These are phyloP conservation scores for Solanum lignicaule DNA, from an alignment of 257 asterid genomes.

Conservation along the genomic window DNA sequence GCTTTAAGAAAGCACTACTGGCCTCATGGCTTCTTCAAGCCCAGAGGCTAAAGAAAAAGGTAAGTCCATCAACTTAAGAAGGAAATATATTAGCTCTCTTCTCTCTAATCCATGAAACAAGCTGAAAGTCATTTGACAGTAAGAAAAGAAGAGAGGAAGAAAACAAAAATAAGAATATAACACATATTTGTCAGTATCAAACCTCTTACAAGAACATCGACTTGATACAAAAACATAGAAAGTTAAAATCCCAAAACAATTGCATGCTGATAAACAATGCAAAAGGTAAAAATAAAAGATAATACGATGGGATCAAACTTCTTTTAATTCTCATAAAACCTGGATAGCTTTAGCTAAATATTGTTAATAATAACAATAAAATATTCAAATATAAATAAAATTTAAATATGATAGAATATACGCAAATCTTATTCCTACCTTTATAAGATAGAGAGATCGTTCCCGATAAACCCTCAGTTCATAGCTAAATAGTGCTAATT, in stretches of 20 bases:
- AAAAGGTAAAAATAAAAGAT: background rate
- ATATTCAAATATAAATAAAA: background rate
- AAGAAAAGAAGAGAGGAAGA: no score
- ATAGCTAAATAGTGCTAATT: background rate
- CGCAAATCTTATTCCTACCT: background rate
- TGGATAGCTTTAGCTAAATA: background rate
- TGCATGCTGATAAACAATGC: background rate
- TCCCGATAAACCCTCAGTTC: background rate
- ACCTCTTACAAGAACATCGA: background rate
- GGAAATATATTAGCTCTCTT: background rate
- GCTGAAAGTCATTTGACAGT: background rate
- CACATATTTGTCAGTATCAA: background rate
- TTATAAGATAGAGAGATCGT: background rate
- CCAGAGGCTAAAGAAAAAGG: no score
- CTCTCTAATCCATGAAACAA: background rate
- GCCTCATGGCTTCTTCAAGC: no score
- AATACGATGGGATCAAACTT: background rate
- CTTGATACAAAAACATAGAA: background rate
- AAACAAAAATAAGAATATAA: background rate
- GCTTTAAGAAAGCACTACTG: background rate
- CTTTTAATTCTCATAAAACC: background rate
- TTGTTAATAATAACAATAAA: background rate
- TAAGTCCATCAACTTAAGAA: no score
- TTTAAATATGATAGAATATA: background rate
- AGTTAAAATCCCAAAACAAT: no score